Base-by-base conservation (phyloP, 2,329 filamentous ascomycete species). In the Phaeosphaeria sp. region DNA sequence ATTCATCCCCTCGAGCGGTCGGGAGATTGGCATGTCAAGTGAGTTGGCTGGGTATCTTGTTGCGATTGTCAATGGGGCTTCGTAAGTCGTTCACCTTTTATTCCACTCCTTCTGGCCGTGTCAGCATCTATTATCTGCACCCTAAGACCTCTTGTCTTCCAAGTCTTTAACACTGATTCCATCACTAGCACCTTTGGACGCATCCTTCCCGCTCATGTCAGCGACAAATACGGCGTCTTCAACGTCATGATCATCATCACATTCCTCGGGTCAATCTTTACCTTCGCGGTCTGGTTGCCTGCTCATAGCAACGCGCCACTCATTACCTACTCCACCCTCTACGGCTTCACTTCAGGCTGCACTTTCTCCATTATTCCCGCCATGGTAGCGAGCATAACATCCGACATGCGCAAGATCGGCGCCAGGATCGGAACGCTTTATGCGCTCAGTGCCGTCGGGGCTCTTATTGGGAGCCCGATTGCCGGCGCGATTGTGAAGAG, bases 371-470 rank as follows among this genome's bases (percentile, higher is more conserved):
- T 91, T 27, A 81, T 79, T 22, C 87, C 89, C 0, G 84, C 87
- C 0, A 77, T 90, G 21, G 79, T 91, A 22, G 89, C 88, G 1
- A 87, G 91, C 66, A 89, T 92, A 6, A 36, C 30, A 60, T 88
- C 86, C 2, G 85, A 89, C 53, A 82, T 91, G 42, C 79, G 84
- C 27, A 81, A 91, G 74, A 89, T 92, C 42, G 90, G 90, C 18
- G 82, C 86, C 6, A 81, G 90, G 6, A 87, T 82, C 2, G 90
- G 90, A 1, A 82, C 83, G 0, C 78, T 85, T 20, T 90, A 89
- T 68, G 36, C 36, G 3, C 20, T 42, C 11, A 42, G 33, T 15
- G 40, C 40, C 3, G 8, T 22, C 4, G 25, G 30, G 1, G 25
- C 50, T 13, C 46, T 61, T 1, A 53, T 50, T 21, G 59, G 59